Base-by-base conservation (phyloP, 495 filamentous ascomycete genomes). In the Thermochaetoides thermophila region DNA sequence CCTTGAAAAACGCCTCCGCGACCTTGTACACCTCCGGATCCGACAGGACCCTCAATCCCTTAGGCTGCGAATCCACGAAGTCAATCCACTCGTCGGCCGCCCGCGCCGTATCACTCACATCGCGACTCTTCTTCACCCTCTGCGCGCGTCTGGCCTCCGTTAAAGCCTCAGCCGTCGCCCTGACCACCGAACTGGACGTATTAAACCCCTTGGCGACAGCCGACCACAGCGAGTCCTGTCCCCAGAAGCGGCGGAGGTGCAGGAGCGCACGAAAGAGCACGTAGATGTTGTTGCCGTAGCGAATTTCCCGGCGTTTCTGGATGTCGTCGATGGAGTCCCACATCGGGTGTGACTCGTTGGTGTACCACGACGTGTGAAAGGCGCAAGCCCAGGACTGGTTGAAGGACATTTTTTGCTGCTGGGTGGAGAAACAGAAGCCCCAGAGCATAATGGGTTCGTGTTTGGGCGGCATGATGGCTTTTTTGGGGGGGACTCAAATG, bases 221-320 rank as follows among this genome's bases (percentile, higher is more conserved):
- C 4, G 19, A 11, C 49, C 49, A 52, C 14, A 49, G 38, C 1
- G 16, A 20, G 4, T 28, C 19, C 5, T 40, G 38, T 12, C 34
- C 40, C 12, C 36, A 40, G 32, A 31, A 37, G 1, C 25, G 17
- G 1, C 27, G 14, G 26, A 35, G 41, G 10, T 44, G 29, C 0
- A 42, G 7, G 5, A 49, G 31, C 4, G 35, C 40, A 4, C 34
- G 30, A 17, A 52, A 49, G 11, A 52, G 42, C 5, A 52, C 45
- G 11, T 27, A 29, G 9, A 52, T 27, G 21, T 52, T 52, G 49
- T 52, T 52, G 11, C 40, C 45, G 29, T 52, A 52, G 12, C 40
- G 43, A 10, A 46, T 30, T 25, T 44, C 45, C n/a, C 46, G 42
- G 8, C 25, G 35, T 32, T 39, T 42, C n/a, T 3, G 11, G 1